Evolutionary conservation across 805 yeast species (phyloP).

Genomic region (Debaryomyces castellii): DNA sequence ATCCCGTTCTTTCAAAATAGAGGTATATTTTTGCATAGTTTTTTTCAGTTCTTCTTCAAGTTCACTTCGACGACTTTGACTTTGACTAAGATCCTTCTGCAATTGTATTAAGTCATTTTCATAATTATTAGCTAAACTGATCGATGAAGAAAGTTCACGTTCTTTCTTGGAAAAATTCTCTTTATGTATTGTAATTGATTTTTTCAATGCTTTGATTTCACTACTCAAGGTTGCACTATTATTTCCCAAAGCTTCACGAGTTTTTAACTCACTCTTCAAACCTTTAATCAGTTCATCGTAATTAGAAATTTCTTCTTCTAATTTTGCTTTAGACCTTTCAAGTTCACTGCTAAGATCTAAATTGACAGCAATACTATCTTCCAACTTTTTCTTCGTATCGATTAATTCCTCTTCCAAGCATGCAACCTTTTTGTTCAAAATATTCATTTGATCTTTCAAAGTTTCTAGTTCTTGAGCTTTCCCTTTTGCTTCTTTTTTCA

Average conservation of each 20-base stretch:
- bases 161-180: not conserved
- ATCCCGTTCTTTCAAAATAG: constrained; percentile 6
- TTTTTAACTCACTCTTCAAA: not conserved
- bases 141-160: not conserved
- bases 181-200: not conserved
- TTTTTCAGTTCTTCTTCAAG: not conserved
- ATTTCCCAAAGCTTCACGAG: not conserved
- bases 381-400: not conserved
- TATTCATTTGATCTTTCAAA: constrained; percentile 7
- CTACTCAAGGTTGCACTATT: not conserved
- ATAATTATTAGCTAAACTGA: not conserved
- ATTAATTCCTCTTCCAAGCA: not conserved
- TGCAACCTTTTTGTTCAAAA: not conserved
- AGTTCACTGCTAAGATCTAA: not conserved
- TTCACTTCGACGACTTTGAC: not conserved
- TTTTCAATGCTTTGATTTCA: constrained; percentile 1
- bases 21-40: not conserved
- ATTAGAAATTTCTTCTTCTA: not conserved
- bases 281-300: not conserved
- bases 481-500: not conserved
- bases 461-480: constrained; percentile 5
- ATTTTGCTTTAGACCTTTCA: not conserved
- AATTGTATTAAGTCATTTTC: not conserved
- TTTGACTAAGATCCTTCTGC: not conserved
- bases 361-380: not conserved